Conservation (phyloP, 1,284 basidiomycete genomes). For the Apiotrichum gamsii region DNA sequence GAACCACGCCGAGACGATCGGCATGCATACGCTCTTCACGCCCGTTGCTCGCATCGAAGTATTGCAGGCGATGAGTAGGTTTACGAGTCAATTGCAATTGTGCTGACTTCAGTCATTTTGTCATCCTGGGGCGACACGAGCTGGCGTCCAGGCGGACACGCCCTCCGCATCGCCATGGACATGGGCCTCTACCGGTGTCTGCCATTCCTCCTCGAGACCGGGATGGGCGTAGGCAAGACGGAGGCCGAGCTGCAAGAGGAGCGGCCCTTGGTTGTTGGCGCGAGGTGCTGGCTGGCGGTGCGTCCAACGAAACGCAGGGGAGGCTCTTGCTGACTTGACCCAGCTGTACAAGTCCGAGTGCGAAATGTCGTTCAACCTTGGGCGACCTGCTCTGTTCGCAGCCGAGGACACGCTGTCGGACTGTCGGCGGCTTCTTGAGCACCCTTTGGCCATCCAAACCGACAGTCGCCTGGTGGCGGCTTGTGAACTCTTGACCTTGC, state of each 20-base stretch:
- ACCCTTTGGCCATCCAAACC: constrained; percentile 78
- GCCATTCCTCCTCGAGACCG: constrained; percentile 66
- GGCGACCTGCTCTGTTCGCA: constrained; percentile 77
- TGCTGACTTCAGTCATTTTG: constrained; percentile 28
- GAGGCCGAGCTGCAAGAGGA: constrained; percentile 57
- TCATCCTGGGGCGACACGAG: constrained; percentile 41
- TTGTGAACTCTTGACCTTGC: constrained; percentile 45
- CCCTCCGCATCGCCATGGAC: constrained; percentile 85
- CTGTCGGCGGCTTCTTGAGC: constrained; percentile 66
- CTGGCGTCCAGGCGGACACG: constrained; percentile 56
- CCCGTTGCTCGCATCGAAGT: constrained; percentile 74
- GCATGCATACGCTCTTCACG: constrained; percentile 74
- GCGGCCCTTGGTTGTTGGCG: constrained; percentile 65
- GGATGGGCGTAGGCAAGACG: constrained; percentile 59
- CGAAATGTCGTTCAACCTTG: constrained; percentile 51
- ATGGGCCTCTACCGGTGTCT: constrained; percentile 82
- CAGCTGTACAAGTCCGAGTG: constrained; percentile 77
- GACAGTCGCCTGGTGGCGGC: constrained; percentile 87
- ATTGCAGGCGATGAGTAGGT: constrained; percentile 66
- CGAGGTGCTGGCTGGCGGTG: constrained; percentile 74
- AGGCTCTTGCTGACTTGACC: background rate
- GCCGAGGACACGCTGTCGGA: constrained; percentile 79
- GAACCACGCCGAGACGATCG: constrained; percentile 77
- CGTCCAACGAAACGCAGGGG: too few species aligned
- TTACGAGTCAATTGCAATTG: background rate